These are phyloP conservation scores for Pouteria glomerata DNA, from an alignment of 148 eudicot species.

Conservation along the genomic window DNA sequence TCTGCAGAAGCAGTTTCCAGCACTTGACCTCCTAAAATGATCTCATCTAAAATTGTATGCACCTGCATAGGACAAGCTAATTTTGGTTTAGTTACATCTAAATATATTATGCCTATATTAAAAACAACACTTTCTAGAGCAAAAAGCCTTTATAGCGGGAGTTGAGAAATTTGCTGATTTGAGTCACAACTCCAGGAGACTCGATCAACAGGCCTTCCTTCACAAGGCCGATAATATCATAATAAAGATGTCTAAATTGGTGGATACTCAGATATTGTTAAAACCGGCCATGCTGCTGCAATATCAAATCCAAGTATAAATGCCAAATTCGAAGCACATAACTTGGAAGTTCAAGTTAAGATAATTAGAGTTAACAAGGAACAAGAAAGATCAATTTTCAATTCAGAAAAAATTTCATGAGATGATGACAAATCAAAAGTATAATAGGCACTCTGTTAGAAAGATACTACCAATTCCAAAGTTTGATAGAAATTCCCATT, in stretches of 20 bases:
- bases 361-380: background rate
- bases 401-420: background rate
- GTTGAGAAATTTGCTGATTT: background rate
- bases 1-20: constrained; percentile 67
- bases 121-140: background rate
- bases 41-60: constrained; percentile 70
- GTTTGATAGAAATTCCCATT: background rate
- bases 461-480: background rate
- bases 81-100: background rate
- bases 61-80: constrained; percentile 32
- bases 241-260: background rate
- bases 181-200: background rate
- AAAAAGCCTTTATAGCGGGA: background rate
- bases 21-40: constrained; percentile 79
- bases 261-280: background rate
- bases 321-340: background rate
- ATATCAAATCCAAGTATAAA: background rate
- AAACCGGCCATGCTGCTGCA: background rate
- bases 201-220: background rate
- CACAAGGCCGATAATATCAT: background rate
- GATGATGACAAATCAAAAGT: background rate
- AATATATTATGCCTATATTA: background rate
- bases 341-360: background rate
- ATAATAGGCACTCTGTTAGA: background rate
- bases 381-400: background rate